Evolutionary conservation across 768 basidiomycete genomes (phyloP).

Genomic region (Tylopilus cervinicoccineus): DNA sequence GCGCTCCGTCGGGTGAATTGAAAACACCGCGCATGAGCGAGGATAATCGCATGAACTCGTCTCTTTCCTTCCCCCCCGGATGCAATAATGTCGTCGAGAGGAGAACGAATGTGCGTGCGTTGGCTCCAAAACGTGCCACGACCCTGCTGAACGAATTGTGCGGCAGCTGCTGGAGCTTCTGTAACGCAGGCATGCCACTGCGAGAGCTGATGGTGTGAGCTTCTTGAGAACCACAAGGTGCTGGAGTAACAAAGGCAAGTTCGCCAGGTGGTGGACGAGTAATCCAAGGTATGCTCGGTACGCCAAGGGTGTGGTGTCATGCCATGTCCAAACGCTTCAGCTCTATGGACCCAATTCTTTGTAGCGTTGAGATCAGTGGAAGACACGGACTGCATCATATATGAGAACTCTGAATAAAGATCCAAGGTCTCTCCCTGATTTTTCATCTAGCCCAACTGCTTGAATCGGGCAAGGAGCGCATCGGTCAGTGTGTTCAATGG

Average conservation of each 20-base stretch:
- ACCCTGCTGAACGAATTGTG: no score
- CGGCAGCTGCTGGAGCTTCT: no score
- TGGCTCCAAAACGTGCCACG: no score
- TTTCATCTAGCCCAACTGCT: background rate
- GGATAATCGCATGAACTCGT: background rate
- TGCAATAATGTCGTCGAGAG: no score
- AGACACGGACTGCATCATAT: background rate
- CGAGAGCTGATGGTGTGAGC: no score
- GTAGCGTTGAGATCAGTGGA: background rate
- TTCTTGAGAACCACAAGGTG: background rate
- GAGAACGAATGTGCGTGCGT: no score
- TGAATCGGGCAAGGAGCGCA: background rate
- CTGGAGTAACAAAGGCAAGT: background rate
- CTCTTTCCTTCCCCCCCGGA: background rate
- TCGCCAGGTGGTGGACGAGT: background rate
- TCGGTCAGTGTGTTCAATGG: background rate
- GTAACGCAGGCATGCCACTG: no score
- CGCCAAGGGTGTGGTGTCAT: background rate
- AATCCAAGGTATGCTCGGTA: conserved; percentile 2
- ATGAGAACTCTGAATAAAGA: background rate
- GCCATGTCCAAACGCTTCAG: background rate
- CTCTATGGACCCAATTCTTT: background rate
- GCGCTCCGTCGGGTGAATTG: background rate
- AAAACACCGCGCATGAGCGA: background rate
- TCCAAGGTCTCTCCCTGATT: background rate